phyloP scores from a whole-genome alignment of 148 eudicot genomes.

The Nepenthes mirabilis region DNA sequence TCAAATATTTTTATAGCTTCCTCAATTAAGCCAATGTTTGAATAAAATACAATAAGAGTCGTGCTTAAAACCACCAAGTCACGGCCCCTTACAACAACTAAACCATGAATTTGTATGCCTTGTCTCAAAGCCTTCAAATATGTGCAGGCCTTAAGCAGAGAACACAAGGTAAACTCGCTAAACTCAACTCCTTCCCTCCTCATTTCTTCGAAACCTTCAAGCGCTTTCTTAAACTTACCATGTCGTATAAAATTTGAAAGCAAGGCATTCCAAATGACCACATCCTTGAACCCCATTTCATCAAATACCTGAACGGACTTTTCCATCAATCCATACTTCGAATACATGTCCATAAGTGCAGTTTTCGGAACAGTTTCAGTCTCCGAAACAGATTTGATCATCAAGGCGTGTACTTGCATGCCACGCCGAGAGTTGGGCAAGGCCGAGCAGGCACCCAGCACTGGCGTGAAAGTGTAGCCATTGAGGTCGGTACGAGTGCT shows the following conservation, averaged over 20 bases:
- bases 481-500: constrained; percentile 10
- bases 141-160: constrained; percentile 28
- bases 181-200: constrained; percentile 21
- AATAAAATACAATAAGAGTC: constrained; percentile 25
- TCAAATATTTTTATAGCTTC: constrained; percentile 15
- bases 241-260: constrained; percentile 18
- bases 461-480: constrained; percentile 28
- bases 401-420: constrained; percentile 20
- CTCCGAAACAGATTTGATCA: constrained; percentile 19
- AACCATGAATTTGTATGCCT: constrained; percentile 27
- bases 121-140: constrained; percentile 17
- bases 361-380: constrained; percentile 16
- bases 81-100: constrained; percentile 17
- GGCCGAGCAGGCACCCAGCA: constrained; percentile 22
- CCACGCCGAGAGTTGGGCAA: constrained; percentile 10
- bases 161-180: constrained; percentile 22
- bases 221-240: constrained; percentile 12
- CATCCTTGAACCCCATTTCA: constrained; percentile 23
- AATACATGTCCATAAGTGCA: constrained; percentile 28
- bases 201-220: constrained; percentile 13
- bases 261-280: constrained; percentile 30
- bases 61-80: constrained; percentile 29
- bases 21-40: constrained; percentile 14
- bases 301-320: constrained; percentile 16
- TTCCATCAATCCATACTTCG: constrained; percentile 18